phyloP scores from a whole-genome alignment of 495 filamentous ascomycete genomes.

The Xylaria intraflava region DNA sequence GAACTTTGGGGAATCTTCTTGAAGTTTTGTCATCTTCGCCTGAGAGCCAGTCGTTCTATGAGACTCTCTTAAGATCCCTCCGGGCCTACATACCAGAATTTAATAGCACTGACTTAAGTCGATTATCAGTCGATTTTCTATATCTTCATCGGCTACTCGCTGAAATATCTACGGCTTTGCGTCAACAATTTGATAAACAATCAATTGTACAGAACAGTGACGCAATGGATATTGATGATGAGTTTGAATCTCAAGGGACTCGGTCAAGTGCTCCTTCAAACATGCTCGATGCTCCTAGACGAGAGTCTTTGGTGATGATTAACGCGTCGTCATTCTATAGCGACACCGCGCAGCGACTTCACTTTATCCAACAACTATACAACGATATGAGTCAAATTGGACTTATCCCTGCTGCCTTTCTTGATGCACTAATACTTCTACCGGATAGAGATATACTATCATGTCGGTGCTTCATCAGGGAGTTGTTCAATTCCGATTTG shows the following conservation, averaged over 20 bases:
- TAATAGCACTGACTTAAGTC: constrained; percentile 20
- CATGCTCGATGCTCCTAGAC: constrained; percentile 35
- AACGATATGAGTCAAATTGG: constrained; percentile 30
- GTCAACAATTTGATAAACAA: constrained; percentile 28
- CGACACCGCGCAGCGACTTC: constrained; percentile 34
- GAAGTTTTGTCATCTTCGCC: constrained; percentile 27
- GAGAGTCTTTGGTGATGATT: constrained; percentile 40
- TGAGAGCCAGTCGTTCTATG: constrained; percentile 30
- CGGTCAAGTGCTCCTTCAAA: constrained; percentile 27
- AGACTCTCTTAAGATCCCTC: constrained; percentile 28
- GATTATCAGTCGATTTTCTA: constrained; percentile 24
- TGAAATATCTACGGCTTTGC: constrained; percentile 41
- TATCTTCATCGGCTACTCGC: constrained; percentile 34
- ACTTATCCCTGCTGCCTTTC: constrained; percentile 35
- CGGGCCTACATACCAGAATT: constrained; percentile 35
- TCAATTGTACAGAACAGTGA: constrained; percentile 38
- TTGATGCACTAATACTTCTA: constrained; percentile 53
- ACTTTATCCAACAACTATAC: constrained; percentile 33
- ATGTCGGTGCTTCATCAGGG: constrained; percentile 45
- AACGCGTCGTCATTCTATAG: constrained; percentile 44
- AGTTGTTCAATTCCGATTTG: constrained; percentile 42
- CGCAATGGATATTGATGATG: constrained; percentile 74
- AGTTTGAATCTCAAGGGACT: constrained; percentile 52
- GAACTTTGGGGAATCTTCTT: constrained; percentile 28
- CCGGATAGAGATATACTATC: constrained; percentile 55